phyloP scores from a whole-genome alignment of 371 early-diverging fungal species.

The Syncephalastrum racemosum region DNA sequence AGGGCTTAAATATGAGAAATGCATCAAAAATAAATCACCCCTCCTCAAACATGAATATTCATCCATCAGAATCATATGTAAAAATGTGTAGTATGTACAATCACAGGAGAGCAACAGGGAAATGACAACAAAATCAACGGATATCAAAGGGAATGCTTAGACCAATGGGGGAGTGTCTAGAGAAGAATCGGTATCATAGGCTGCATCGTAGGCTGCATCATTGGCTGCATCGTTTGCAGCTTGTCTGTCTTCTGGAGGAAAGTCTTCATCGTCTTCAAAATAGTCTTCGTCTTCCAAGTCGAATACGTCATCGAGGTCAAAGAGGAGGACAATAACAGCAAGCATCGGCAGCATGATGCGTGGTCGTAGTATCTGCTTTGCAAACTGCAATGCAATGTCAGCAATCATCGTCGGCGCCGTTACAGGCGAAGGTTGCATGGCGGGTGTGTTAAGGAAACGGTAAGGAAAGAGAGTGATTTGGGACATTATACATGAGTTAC shows the following conservation, averaged over 20 bases:
- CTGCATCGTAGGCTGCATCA: too few species aligned
- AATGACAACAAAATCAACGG: too few species aligned
- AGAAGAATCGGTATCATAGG: too few species aligned
- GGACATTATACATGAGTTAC: too few species aligned
- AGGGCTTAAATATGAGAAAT: slow-evolving; percentile 29
- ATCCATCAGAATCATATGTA: neutral
- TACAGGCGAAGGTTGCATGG: neutral
- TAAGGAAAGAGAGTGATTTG: slow-evolving; percentile 12
- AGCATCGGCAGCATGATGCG: slow-evolving; percentile 38
- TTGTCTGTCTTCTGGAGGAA: too few species aligned
- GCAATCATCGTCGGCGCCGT: slow-evolving; percentile 27
- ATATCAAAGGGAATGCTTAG: too few species aligned
- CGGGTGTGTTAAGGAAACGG: slow-evolving; percentile 11
- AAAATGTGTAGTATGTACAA: neutral
- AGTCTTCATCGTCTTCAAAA: slow-evolving; percentile 22
- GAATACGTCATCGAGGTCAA: slow-evolving; percentile 45
- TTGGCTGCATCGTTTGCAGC: too few species aligned
- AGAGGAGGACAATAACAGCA: slow-evolving; percentile 36
- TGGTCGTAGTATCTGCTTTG: slow-evolving; percentile 39
- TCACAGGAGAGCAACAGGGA: neutral
- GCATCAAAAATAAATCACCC: neutral
- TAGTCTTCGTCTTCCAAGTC: slow-evolving; percentile 38
- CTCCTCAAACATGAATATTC: neutral
- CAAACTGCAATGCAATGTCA: slow-evolving; percentile 38
- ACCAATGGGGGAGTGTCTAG: too few species aligned